phyloP scores from a whole-genome alignment of 495 filamentous ascomycete species.

The Neurospora sp. region DNA sequence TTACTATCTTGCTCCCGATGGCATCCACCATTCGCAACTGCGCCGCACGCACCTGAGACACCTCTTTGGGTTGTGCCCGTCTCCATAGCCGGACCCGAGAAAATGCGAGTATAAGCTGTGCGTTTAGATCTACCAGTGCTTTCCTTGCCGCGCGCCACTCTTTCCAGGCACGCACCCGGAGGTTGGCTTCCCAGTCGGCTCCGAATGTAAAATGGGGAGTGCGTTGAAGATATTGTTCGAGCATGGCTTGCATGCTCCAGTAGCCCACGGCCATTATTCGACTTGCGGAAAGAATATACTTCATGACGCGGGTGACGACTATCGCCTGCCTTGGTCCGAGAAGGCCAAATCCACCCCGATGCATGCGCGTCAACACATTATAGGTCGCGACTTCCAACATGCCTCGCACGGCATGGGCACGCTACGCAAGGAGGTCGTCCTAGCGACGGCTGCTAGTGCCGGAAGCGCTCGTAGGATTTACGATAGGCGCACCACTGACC shows the following conservation, averaged over 20 bases:
- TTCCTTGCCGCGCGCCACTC: neutral
- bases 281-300: neutral
- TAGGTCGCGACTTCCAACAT: neutral
- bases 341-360: neutral
- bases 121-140: neutral
- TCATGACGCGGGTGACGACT: neutral
- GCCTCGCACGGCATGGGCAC: neutral
- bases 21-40: neutral
- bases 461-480: neutral
- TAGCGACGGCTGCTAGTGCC: slow-evolving; percentile 17
- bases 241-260: neutral
- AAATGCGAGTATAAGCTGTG: neutral
- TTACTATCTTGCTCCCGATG: neutral
- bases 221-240: neutral
- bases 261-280: neutral
- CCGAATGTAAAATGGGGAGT: neutral
- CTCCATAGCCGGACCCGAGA: neutral
- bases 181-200: neutral
- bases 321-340: neutral
- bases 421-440: neutral
- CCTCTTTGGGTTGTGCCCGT: neutral
- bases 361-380: neutral
- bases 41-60: neutral
- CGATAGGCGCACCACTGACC: neutral
- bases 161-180: neutral